phyloP scores from a whole-genome alignment of 306 rosid species.

The Dryas drummondii region DNA sequence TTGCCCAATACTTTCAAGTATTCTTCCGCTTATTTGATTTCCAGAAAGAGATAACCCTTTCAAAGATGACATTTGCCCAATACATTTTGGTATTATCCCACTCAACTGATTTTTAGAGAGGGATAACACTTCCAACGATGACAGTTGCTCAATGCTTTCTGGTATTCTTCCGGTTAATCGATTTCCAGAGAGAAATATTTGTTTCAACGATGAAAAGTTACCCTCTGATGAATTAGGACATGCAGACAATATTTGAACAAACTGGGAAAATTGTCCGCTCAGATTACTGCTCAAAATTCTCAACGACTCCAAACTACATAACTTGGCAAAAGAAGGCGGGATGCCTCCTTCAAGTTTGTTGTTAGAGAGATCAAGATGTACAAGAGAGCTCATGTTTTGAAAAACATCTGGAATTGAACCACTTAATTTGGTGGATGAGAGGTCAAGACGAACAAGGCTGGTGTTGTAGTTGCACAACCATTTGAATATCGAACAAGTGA shows the following conservation, averaged over 20 bases:
- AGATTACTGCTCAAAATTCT: neutral
- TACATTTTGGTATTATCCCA: too few species aligned
- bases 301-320: neutral
- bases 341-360: neutral
- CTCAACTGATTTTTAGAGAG: neutral
- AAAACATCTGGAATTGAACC: neutral
- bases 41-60: too few species aligned
- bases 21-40: too few species aligned
- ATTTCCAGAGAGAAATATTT: neutral
- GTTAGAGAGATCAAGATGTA: neutral
- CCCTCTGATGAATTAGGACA: neutral
- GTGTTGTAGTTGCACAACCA: neutral
- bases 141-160: neutral
- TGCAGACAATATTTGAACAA: neutral
- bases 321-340: neutral
- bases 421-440: neutral
- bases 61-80: too few species aligned
- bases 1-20: too few species aligned
- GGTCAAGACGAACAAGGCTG: neutral
- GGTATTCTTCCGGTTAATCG: neutral
- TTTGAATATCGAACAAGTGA: neutral
- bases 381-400: neutral
- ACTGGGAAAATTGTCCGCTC: neutral
- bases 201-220: neutral
- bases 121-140: accelerated